Base-by-base conservation (phyloP, 1,139 yeast genomes). In the Pichia sp. region DNA sequence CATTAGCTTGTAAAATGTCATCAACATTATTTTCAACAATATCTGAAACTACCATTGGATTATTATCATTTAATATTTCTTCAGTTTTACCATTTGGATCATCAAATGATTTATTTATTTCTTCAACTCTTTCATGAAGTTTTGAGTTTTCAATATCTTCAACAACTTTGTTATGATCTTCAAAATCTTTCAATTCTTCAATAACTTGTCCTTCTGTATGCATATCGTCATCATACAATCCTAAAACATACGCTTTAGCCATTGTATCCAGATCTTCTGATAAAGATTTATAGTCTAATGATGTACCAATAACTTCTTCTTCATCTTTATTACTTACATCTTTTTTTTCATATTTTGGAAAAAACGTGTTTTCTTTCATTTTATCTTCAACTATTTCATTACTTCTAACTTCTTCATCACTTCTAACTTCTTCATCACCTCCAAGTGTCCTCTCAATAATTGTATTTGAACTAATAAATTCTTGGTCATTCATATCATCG, bases 221-320 rank as follows among this genome's bases (percentile, higher is more conserved):
- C 14, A 80, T 73, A 58, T 83, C 87, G 56, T 79, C 84, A 58
- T 81, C 85, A 61, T 80, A 82, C 59, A 77, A 65, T 1, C 87
- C 87, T 45, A 75, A 60, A n/a, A 73, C 70, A 58, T 83, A 83
- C 0, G 85, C 86, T 53, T 73, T 72, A 0, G 80, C 86, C 84
- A 82, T 79, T 5, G 78, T 72, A 50, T 81, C 84, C 57, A 77
- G 53, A 56, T 79, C 76, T 46, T 70, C 69, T 36, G 73, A 73
- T 47, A 79, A 58, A 8, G 71, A 59, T 14, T 62, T 67, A 58
- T 71, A 77, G 56, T 79, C 83, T 10, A 78, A 54, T 0, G 66
- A 56, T 0, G 74, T 64, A 18, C 63, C 67, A 39, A 60, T 58
- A n/a, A 66, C 56, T 19, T 58, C 60, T 6, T 54, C 33, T 7